A percentile compares a stretch with the other conserved stretches of the same genome.
phyloP scores from a whole-genome alignment of 805 yeast species.

The Kregervanrija pseudodelftensis region DNA sequence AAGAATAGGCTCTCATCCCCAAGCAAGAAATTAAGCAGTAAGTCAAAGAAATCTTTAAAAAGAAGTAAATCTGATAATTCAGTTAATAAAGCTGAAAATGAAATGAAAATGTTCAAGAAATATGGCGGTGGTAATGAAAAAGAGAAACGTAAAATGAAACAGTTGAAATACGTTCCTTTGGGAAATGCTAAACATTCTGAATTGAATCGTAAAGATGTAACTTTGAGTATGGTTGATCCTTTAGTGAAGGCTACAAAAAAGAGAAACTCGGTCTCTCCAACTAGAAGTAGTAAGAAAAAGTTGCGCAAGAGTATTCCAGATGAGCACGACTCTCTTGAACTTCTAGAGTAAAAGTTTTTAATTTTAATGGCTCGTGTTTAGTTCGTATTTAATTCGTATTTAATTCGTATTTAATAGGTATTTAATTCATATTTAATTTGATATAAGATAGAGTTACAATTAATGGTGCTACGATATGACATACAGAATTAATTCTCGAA shows the following conservation, averaged over 20 bases:
- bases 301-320: constrained; percentile 8
- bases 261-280: constrained; percentile 12
- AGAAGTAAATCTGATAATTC: neutral
- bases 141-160: too few relatives aligned
- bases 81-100: too few relatives aligned
- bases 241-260: constrained; percentile 3
- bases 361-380: too few relatives aligned
- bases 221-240: neutral
- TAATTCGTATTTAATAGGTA: too few relatives aligned
- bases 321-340: constrained; percentile 5
- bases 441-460: too few relatives aligned
- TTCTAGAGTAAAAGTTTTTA: neutral
- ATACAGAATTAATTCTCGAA: too few relatives aligned
- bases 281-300: constrained; percentile 8
- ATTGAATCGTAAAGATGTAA: constrained; percentile 7
- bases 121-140: too few relatives aligned
- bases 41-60: constrained; percentile 3
- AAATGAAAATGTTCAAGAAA: too few relatives aligned
- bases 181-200: constrained; percentile 5
- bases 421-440: too few relatives aligned
- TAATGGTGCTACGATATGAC: too few relatives aligned
- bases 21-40: neutral
- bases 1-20: neutral
- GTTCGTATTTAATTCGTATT: too few relatives aligned
- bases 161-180: constrained; percentile 2